Base-by-base conservation (phyloP, 306 rosid species). In the Calophaca sinica region DNA sequence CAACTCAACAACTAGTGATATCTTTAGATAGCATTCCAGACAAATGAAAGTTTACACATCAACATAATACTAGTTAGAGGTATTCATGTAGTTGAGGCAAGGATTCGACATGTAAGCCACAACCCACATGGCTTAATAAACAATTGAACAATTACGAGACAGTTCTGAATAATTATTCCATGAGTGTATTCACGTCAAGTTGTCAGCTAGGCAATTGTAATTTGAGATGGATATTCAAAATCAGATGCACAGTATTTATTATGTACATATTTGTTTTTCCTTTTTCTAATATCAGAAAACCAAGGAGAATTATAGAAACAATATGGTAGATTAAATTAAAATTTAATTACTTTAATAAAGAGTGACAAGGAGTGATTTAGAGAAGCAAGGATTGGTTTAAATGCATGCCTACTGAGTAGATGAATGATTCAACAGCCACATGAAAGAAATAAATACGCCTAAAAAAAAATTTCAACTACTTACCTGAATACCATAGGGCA, bases 401-500 rank as follows among this genome's bases (percentile, higher is more conserved):
- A 61, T 48, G 62, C 74, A 62, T 79, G 52, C 68, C 68, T 1
- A 39, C 65, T 29, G 62, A 83, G 46, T 62, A 53, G 54, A 68
- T 79, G 67, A 69, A 81, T 36, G 54, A 83, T 6, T 46, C 29
- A 75, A 11, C 13, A 4, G 66, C 44, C 55, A 38, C 62, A 49
- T 2, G 39, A 62, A 77, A 68, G 59, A 42, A 31, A 62, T 7
- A 85, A 28, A 69, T 32, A 62, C 68, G 66, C 72, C 35, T 55
- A 55, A 60, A 75, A 55, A 75, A 55, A 9, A 49, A 62, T 32
- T 46, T 48, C 63, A 71, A 80, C 70, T 49, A 73, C 87, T 75
- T 68, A 94, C 99, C 97, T 92, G 88, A 94, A 94, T 50, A 94
- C 99, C 99, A 94, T 94, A 2, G 97, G 97, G 70, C 99, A 94